Conservation (phyloP, 345 rosid genomes). For the Euphorbia peplus region DNA sequence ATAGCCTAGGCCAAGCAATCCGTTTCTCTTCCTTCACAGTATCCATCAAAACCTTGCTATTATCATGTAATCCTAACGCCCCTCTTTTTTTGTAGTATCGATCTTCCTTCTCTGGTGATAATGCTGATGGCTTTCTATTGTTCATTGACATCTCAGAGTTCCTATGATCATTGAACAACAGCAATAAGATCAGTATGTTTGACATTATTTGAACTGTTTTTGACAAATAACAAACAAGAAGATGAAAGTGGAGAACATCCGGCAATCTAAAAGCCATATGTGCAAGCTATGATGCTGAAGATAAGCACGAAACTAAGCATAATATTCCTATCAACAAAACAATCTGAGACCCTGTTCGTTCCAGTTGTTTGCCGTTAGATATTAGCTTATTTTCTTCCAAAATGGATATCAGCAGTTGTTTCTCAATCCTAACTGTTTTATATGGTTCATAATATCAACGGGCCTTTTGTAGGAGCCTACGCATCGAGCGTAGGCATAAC, state of each 20-base stretch:
- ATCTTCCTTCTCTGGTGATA: conserved; percentile 76
- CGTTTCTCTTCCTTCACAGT: conserved; percentile 58
- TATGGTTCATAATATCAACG: too few species aligned
- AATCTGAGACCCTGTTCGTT: not conserved
- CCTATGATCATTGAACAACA: conserved; percentile 36
- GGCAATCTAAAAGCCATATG: not conserved
- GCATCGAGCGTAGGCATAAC: too few species aligned
- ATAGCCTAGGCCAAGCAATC: conserved; percentile 72
- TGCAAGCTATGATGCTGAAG: not conserved
- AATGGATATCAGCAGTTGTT: too few species aligned
- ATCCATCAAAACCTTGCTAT: conserved; percentile 50
- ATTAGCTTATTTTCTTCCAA: too few species aligned
- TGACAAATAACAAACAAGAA: not conserved
- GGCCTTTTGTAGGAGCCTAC: too few species aligned
- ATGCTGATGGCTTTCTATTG: conserved; percentile 41
- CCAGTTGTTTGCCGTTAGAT: too few species aligned
- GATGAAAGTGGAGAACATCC: not conserved
- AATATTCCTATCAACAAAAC: not conserved
- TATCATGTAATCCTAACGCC: conserved; percentile 64
- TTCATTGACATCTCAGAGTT: conserved; percentile 43
- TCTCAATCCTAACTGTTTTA: too few species aligned
- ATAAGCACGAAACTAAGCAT: conserved; percentile 3
- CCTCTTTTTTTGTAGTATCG: conserved; percentile 78
- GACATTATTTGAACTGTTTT: not conserved
- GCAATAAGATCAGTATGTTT: not conserved